Percentiles rank a stretch among this genome's conserved stretches.
Evolutionary conservation across 257 asterid species (phyloP).

Genomic region (Pogostemon cablin): DNA sequence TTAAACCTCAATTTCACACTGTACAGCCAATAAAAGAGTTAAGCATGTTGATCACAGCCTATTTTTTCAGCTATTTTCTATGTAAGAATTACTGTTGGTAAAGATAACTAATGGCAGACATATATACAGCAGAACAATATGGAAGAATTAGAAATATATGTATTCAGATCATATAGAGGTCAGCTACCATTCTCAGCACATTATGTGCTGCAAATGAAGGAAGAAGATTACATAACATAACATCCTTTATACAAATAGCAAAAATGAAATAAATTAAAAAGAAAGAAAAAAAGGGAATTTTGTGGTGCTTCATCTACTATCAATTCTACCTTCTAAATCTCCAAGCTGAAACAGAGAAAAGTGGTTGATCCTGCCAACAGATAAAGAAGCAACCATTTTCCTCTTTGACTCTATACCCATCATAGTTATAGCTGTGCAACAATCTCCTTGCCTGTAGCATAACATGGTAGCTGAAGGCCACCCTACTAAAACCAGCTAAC

Average conservation of each 20-base stretch:
- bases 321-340: slow-evolving; percentile 47
- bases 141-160: neutral
- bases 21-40: neutral
- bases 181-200: slow-evolving; percentile 18
- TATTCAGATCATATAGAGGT: slow-evolving; percentile 14
- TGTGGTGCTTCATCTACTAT: neutral
- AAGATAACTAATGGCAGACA: too few relatives aligned
- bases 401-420: slow-evolving; percentile 58
- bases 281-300: too few relatives aligned
- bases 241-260: slow-evolving; percentile 26
- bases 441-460: slow-evolving; percentile 66
- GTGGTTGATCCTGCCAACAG: slow-evolving; percentile 78
- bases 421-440: slow-evolving; percentile 56
- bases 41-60: slow-evolving; percentile 4
- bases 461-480: slow-evolving; percentile 56
- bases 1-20: neutral
- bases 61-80: neutral
- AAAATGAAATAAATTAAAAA: slow-evolving; percentile 10
- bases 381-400: slow-evolving; percentile 64
- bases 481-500: slow-evolving; percentile 59
- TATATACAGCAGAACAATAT: too few relatives aligned
- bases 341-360: slow-evolving; percentile 75
- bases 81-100: neutral
- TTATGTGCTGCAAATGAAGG: neutral
- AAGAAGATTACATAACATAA: neutral